Percentiles rank a stretch among this genome's conserved stretches.
phyloP scores from a whole-genome alignment of 164 flowering plant species.

The Vitis riparia region DNA sequence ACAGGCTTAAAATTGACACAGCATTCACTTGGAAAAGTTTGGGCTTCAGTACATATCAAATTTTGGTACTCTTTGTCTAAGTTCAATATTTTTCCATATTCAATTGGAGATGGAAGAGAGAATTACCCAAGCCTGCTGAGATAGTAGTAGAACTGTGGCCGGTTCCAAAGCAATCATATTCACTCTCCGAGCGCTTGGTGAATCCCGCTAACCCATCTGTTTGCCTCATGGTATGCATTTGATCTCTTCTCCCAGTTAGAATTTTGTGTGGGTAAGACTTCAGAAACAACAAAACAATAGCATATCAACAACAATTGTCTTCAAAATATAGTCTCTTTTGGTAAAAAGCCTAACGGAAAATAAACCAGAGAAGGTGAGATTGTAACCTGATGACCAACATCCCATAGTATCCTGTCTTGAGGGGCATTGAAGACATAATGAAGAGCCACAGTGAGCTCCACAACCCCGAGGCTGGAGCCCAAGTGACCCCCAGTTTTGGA shows the following conservation, averaged over 20 bases:
- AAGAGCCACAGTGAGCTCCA: slow-evolving; percentile 96
- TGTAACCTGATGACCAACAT: slow-evolving; percentile 96
- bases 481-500: slow-evolving; percentile 95
- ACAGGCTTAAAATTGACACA: not conserved
- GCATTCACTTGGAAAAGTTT: no score
- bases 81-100: not conserved
- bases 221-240: slow-evolving; percentile 84
- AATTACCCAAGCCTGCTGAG: slow-evolving; percentile 87
- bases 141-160: slow-evolving; percentile 97
- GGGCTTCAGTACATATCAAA: not conserved
- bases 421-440: slow-evolving; percentile 90
- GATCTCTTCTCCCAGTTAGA: slow-evolving; percentile 85
- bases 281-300: slow-evolving; percentile 13
- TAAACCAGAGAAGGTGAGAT: slow-evolving; percentile 1
- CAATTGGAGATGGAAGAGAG: not conserved
- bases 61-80: not conserved
- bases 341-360: not conserved
- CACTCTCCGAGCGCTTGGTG: slow-evolving; percentile 91
- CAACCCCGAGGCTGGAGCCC: slow-evolving; percentile 97
- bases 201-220: slow-evolving; percentile 92
- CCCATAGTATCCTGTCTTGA: slow-evolving; percentile 84
- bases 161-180: slow-evolving; percentile 85
- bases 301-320: slow-evolving; percentile 1
- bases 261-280: slow-evolving; percentile 96
- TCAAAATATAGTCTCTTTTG: not conserved